Base-by-base conservation (phyloP, 306 rosid genomes). In the Castanopsis chinensis region DNA sequence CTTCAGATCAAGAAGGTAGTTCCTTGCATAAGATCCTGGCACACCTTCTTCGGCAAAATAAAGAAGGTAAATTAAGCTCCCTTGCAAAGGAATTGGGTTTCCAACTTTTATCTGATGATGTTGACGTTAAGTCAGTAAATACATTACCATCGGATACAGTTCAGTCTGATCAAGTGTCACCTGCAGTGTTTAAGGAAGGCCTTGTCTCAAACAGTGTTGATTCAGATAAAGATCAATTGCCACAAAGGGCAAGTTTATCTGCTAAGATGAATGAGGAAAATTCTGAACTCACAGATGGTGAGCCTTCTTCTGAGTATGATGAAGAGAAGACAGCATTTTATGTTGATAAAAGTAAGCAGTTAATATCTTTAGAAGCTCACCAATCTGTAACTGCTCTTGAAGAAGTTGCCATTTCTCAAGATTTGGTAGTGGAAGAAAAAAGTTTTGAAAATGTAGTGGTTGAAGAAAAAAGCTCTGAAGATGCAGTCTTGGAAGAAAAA, bases 61-160 rank as follows among this genome's bases (percentile, higher is more conserved):
- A 85, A 74, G 89, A 84, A 56, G 75, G 81, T 54, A 91, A 85
- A 76, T 84, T 95, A 82, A 91, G 97, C 84, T 89, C 97, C 79
- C 86, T 95, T n/a, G 97, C 94, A 28, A 88, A 90, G 83, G 93
- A 90, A 68, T 86, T 92, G 72, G 99, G 99, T 81, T 92, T 95
- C 85, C 97, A 91, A 85, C 98, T 95, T 81, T 76, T 95, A 81
- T 95, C 99, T 75, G 91, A 86, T 80, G 99, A 92, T 76, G 78
- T 92, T 79, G 93, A 95, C 87, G 80, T 95, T 69, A 86, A 87
- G 76, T 72, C 86, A 63, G 81, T 75, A 30, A 79, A 78, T 81
- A 21, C 86, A 53, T 77, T 83, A 79, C 88, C 89, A 49, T 71
- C 73, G 13, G 82, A 69, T 76, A 51, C 76, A 87, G 77, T 76